Evolutionary conservation across 805 yeast species (phyloP).

Genomic region (Priceomyces melissophilus): DNA sequence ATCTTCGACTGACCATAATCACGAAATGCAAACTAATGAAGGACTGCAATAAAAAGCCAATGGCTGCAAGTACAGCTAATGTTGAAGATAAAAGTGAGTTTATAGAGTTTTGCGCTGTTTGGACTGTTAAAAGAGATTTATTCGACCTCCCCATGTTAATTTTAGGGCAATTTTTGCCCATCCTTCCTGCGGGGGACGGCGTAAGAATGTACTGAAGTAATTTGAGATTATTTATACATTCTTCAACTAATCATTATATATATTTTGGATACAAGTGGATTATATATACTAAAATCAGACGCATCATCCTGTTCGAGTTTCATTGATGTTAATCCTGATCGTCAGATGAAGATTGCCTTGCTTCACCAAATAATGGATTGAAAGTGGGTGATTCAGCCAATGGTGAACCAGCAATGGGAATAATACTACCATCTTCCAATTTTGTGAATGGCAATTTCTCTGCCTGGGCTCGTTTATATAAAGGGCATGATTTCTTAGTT

Average conservation of each 20-base stretch:
- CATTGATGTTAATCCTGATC: slow-evolving; percentile 1
- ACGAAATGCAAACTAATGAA: slow-evolving; percentile 49
- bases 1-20: slow-evolving; percentile 48
- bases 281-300: neutral
- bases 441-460: slow-evolving; percentile 13
- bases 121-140: slow-evolving; percentile 82
- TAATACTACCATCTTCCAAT: slow-evolving; percentile 1
- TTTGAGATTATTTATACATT: no score
- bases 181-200: slow-evolving; percentile 39
- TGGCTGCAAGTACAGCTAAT: slow-evolving; percentile 8
- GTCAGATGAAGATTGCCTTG: slow-evolving; percentile 1
- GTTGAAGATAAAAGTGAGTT: slow-evolving; percentile 21
- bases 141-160: slow-evolving; percentile 83
- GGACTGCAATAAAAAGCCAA: slow-evolving; percentile 16
- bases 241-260: no score
- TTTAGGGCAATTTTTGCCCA: slow-evolving; percentile 77
- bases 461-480: slow-evolving; percentile 49
- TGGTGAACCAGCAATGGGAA: neutral
- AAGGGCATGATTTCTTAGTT: slow-evolving; percentile 88
- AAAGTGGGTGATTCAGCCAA: slow-evolving; percentile 3
- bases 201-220: slow-evolving; percentile 25
- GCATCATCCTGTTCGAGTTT: no score
- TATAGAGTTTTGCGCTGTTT: slow-evolving; percentile 70
- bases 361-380: neutral
- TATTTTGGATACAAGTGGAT: no score